Evolutionary conservation across 768 basidiomycete species (phyloP), one percentile per base, ranked within the genome.

Genomic region (Kwoniella botswanensis): DNA sequence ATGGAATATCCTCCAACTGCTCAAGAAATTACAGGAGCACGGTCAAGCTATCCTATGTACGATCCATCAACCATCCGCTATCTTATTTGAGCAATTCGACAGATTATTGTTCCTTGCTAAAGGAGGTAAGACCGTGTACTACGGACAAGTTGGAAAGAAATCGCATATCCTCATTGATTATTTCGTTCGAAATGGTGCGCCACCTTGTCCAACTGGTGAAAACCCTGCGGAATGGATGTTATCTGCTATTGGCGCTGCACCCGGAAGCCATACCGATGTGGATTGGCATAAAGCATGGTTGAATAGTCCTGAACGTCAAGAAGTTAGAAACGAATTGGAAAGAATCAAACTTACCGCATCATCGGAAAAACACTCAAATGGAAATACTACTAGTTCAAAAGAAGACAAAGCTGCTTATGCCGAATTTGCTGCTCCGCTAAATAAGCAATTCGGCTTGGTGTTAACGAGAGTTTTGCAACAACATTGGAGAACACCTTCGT

Each of bases 61-160:
- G 0, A 85, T 86, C 69, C 86, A 86, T 68, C 85, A 86, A 74
- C 86, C 86, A 2, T 93, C 92, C 3, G 89, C 92, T 2, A 86
- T 93, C 21, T 85, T 96, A 2, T 95, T 96, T 83, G 91, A 93
- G 82, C 89, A 89, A 76, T 95, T 97, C 75, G 94, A 87, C 73
- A 81, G 84, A 10, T 79, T 87, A 13, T 83, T 87, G 12, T 82
- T 87, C 64, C 80, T 87, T 26, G 89, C 93, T 76, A 86, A 86
- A 17, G 94, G 94, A 1, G 94, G 94, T 9, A 90, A 92, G 82
- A 94, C 93, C 0, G 92, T 94, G n/a, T 96, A 95, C 86, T 95
- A 93, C 78, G 94, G 93, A 54, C 90, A 92, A 71, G 92, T 95
- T 61, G 94, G 93, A 56, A 80, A 86, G 53, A 90, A 92, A 73